Evolutionary conservation across 2,329 filamentous ascomycete species (phyloP).

Genomic region (Verticillium longisporum): DNA sequence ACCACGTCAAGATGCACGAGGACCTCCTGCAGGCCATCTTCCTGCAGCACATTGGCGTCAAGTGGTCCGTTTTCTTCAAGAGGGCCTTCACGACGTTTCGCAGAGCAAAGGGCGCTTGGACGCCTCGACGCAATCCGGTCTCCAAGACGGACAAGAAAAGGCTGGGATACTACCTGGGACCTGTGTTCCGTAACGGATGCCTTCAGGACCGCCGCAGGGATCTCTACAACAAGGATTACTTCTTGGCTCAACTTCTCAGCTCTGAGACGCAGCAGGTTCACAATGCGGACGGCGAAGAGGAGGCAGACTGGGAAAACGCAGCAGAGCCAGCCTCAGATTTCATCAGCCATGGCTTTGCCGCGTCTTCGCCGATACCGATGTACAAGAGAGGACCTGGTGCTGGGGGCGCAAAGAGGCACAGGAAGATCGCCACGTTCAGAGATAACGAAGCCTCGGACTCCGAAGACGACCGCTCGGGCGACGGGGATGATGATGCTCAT

Average conservation of each 20-base stretch:
- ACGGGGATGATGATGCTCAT: conserved; percentile 30
- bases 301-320: conserved; percentile 22
- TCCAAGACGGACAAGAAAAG: conserved; percentile 19
- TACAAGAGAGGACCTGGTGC: background rate
- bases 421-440: background rate
- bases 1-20: conserved; percentile 44
- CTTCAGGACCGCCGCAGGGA: conserved; percentile 22
- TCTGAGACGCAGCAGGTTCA: conserved; percentile 16
- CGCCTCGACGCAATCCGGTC: conserved; percentile 19
- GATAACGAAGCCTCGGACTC: background rate
- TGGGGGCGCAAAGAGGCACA: background rate
- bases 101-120: conserved; percentile 30
- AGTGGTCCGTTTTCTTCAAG: conserved; percentile 38
- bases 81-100: conserved; percentile 22
- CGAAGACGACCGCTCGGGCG: background rate
- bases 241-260: conserved; percentile 35
- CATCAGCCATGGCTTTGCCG: background rate
- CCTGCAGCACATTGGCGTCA: conserved; percentile 41
- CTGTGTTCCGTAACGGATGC: conserved; percentile 12
- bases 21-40: conserved; percentile 44
- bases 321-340: no score
- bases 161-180: conserved; percentile 29
- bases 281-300: conserved; percentile 27
- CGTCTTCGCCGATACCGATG: background rate
- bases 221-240: conserved; percentile 32